Base-by-base conservation (phyloP, 208 protist genomes). In the Herpetomonas muscarum region DNA sequence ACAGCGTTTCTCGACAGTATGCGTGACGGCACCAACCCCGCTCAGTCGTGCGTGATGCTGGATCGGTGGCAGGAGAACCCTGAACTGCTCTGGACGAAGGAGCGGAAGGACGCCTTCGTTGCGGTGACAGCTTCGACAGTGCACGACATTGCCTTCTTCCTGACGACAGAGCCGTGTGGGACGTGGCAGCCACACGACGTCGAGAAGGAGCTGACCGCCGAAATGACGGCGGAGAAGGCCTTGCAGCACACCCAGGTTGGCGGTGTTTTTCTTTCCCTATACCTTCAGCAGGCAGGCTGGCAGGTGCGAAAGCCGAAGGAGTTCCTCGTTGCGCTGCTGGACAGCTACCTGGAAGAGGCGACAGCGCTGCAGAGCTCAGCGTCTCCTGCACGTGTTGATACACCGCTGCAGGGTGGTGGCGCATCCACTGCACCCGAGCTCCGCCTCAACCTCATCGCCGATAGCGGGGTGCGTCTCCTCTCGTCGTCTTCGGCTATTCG, bases 21-120 rank as follows among this genome's bases (percentile, higher is more conserved):
- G 84, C 79, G 82, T 32, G 92, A 97, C 29, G 39, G 30, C 42
- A 7, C 41, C 5, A 94, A 92, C 54, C 47, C 73, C 28, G 54
- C 73, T 34, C 70, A 81, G 39, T 78, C 86, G 12, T 90, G 82
- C 19, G 63, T 79, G 29, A 79, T 97, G 51, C 81, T 97, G n/a
- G 88, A 96, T 46, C 76, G 67, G 15, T 86, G 58, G 66, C 84
- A 92, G 53, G 77, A 97, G 63, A 98, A 85, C 45, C 94, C 96
- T 5, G 93, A 98, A 61, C 71, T 98, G 5, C 76, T 97, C 13
- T 98, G 96, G 94, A 96, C 73, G 15, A 79, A 79, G 46, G 68
- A 73, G 53, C 79, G 79, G 6, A 73, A 83, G 42, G 70, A 70
- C n/a, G 55, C 64, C 37, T 81, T 89, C 25, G 57, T 89, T 2